Conservation (phyloP, 768 basidiomycete genomes). For the Boletus subcaerulescens region DNA sequence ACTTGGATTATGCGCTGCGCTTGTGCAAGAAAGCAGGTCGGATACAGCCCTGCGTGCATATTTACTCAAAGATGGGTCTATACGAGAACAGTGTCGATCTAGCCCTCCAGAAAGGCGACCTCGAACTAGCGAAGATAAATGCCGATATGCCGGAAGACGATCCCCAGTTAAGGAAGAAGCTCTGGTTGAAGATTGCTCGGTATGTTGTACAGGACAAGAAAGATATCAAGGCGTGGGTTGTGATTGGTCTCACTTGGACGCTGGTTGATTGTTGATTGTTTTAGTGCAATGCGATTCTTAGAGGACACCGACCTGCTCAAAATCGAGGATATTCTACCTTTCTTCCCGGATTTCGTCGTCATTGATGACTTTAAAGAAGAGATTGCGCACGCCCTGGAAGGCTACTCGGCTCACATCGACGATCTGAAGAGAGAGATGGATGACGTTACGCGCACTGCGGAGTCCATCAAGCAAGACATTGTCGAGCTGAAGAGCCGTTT, state of each 20-base stretch:
- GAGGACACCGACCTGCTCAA: conserved; percentile 93
- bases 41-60: conserved; percentile 89
- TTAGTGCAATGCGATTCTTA: conserved; percentile 93
- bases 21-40: conserved; percentile 81
- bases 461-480: conserved; percentile 92
- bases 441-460: conserved; percentile 88
- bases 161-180: conserved; percentile 78
- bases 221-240: conserved; percentile 92
- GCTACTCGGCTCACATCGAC: conserved; percentile 90
- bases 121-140: conserved; percentile 92
- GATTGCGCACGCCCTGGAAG: conserved; percentile 93
- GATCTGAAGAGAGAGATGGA: conserved; percentile 92
- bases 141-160: conserved; percentile 96
- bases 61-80: conserved; percentile 96
- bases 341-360: conserved; percentile 99
- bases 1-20: conserved; percentile 94
- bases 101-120: conserved; percentile 89
- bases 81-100: conserved; percentile 97
- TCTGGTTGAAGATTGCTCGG: conserved; percentile 98
- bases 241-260: neutral
- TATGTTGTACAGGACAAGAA: conserved; percentile 98
- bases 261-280: conserved; percentile 3
- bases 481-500: conserved; percentile 81
- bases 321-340: conserved; percentile 97
- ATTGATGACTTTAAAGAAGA: conserved; percentile 99